Percentiles rank a stretch among this genome's conserved stretches.
These are phyloP conservation scores for Fusarium decemcellulare DNA, from an alignment of 2,329 filamentous ascomycete species.

Conservation along the genomic window DNA sequence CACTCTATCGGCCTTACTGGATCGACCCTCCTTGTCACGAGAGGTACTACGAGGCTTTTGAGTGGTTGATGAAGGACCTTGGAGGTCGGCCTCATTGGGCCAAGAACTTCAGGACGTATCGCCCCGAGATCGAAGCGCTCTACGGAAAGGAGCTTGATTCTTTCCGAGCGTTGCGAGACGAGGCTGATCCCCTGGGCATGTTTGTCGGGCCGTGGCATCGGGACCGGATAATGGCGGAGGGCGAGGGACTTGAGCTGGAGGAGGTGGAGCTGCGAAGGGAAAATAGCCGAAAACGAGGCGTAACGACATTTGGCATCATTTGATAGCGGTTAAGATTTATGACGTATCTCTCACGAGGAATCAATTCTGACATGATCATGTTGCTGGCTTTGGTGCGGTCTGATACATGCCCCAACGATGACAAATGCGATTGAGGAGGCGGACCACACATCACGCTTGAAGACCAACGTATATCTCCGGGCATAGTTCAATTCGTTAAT, in stretches of 20 bases:
- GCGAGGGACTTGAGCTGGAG: conserved; percentile 52
- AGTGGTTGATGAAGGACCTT: conserved; percentile 90
- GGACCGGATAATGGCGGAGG: conserved; percentile 69
- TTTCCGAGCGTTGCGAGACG: conserved; percentile 78
- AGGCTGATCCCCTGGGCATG: conserved; percentile 85
- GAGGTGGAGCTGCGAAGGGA: conserved; percentile 52
- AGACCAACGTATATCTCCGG: not conserved
- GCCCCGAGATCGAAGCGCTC: conserved; percentile 73
- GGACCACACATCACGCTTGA: too few species aligned
- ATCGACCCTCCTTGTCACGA: conserved; percentile 81
- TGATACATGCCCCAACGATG: not conserved
- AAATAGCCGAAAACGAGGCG: conserved; percentile 43
- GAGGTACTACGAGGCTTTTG: conserved; percentile 90
- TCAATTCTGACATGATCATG: not conserved
- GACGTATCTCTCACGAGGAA: conserved; percentile 20
- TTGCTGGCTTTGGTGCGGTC: not conserved
- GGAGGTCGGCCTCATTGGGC: conserved; percentile 91
- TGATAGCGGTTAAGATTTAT: conserved; percentile 25
- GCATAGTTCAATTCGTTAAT: not conserved
- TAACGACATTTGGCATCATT: conserved; percentile 45
- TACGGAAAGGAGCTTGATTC: conserved; percentile 77
- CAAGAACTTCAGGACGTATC: conserved; percentile 83
- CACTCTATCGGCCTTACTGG: conserved; percentile 86
- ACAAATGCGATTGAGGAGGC: not conserved
- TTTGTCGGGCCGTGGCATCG: conserved; percentile 94